Base-by-base conservation (phyloP, 2,329 filamentous ascomycete genomes). In the Botrytis fragariae region DNA sequence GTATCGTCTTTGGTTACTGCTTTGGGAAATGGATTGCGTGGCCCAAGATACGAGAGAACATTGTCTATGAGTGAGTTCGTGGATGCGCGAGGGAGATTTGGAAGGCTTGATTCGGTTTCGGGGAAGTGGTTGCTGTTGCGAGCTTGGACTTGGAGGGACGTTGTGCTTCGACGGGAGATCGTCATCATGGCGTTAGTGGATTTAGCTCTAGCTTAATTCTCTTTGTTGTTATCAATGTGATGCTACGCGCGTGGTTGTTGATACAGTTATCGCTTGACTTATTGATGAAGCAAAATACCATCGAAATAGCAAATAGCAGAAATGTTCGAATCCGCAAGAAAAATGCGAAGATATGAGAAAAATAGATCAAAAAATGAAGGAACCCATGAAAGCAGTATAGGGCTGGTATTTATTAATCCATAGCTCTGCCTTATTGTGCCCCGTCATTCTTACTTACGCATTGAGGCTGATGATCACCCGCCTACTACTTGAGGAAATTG, bases 1-100 rank as follows among this genome's bases (percentile, higher is more conserved):
- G 88, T 89, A 81, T 97, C 92, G 57, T 78, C 78, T 10, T 73
- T 85, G 72, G 89, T 87, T 64, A 93, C 87, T 48, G 86, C 84
- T 63, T 87, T 87, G 0, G 87, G 85, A 20, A 91, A 83, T 1
- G 91, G 90, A 78, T 90, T 91, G 73, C 70, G 77, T 14, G 82
- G 81, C 35, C 86, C 85, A 1, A 90, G 81, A 72, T 86, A 85
- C 3, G 86, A 86, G 39, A 90, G 80, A 64, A 87, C 71, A 48
- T 84, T 80, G 48, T 81, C 74, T 25, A 72, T n/a, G 16, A 78
- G 37, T 4, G 75, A 70, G n/a, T 78, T 75, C 67, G 78, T 69
- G 76, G 76, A 69, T 77, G 77, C 59, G 78, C 57, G 69, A 60
- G 72, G 80, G 39, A 83, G 81, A 59, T 82, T 79, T 48, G 82